Evolutionary conservation across 805 yeast species (phyloP), one percentile per base, ranked within the genome.

Genomic region (Yarrowia deformans): DNA sequence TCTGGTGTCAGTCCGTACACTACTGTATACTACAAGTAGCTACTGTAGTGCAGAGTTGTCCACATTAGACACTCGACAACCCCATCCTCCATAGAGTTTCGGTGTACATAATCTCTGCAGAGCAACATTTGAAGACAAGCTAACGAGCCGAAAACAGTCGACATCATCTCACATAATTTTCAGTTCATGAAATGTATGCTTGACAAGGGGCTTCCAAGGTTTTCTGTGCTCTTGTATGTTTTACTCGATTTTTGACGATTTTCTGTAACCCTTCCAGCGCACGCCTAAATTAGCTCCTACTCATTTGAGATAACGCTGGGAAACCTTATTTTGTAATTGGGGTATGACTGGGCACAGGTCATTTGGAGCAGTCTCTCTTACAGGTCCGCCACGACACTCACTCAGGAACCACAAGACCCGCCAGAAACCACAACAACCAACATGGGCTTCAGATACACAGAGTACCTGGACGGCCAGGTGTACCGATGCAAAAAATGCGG

Each of bases 401-500:
- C 52, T 14, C 52, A 48, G 35, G 18, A 23, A 48, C n/a, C n/a
- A 48, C 52, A 48, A 29, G 35, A 29, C 34, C 54, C 14, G 3
- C 29, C 42, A 52, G n/a, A 29, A 35, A 35, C 29, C 14, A 18
- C 39, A 14, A 29, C n/a, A 40, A 18, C 14, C 67, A 48, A 19
- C 68, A 84, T 84, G 87, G 87, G 87, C 23, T 76, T 84, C 55
- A 79, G 81, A 54, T 82, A 81, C 73, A 81, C 83, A 23, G 77
- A 78, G 37, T 82, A 81, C 71, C 78, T 83, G 50, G 75, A 75
- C 46, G 71, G 72, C 49, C 72, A 70, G 54, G 72, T 80, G 58
- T 82, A 78, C 72, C 81, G 81, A 32, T 82, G 85, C 71, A 70
- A 74, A 50, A 56, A 71, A 23, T 82, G 85, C 73, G 74, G 76